phyloP scores from a whole-genome alignment of 352 stramenopile species.

The Phytophthora sansomeana region DNA sequence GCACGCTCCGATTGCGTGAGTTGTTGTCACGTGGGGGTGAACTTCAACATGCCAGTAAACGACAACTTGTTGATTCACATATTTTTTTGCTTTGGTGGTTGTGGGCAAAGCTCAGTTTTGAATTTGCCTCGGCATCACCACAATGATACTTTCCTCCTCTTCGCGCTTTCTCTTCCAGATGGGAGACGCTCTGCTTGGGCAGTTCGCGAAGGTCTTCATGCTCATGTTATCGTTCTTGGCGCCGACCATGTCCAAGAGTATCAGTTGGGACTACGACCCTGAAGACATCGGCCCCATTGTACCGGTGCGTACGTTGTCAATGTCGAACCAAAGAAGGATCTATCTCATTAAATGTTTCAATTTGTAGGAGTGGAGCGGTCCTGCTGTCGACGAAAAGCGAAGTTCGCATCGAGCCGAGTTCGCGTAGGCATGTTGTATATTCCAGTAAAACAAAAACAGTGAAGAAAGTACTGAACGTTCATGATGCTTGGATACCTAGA shows the following conservation, averaged over 20 bases:
- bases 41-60: no score
- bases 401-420: constrained; percentile 20
- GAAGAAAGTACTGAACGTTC: no score
- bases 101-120: constrained; percentile 5
- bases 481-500: constrained; percentile 25
- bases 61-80: no score
- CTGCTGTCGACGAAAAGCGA: constrained; percentile 21
- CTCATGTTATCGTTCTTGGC: neutral
- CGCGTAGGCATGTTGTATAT: constrained; percentile 2
- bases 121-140: constrained; percentile 3
- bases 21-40: no score
- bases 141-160: constrained; percentile 6
- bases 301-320: neutral
- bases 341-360: neutral
- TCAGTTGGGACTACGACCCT: constrained; percentile 29
- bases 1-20: no score
- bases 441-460: no score
- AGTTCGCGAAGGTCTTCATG: constrained; percentile 18
- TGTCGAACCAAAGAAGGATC: neutral
- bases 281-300: constrained; percentile 21
- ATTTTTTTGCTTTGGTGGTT: no score
- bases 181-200: constrained; percentile 22
- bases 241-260: constrained; percentile 19
- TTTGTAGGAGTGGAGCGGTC: constrained; percentile 25
- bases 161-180: constrained; percentile 5